Base-by-base conservation (phyloP, 2,329 filamentous ascomycete species). In the Nemania diffusa region DNA sequence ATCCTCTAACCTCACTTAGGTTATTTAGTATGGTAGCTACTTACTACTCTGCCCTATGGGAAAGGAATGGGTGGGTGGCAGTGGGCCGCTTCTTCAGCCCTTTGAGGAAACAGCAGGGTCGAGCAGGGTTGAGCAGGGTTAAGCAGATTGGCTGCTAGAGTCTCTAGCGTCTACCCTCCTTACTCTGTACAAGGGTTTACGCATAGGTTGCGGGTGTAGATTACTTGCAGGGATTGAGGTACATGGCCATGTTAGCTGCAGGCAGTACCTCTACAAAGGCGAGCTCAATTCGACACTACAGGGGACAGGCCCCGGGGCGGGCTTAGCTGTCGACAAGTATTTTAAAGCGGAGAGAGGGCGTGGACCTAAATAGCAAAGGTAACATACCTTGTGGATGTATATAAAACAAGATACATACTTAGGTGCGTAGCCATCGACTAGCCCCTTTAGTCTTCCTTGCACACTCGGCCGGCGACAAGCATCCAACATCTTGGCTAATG, bases 31-130 rank as follows among this genome's bases (percentile, higher is more conserved):
- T 24, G 24, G 52, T 15, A 44, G n/a, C 46, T 58, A 57, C 46
- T 57, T 40, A 20, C 26, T 53, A 5, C 65, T 70, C 68, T 62
- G 68, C 68, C 68, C 68, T 70, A 70, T 70, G 68, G 40, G 62
- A 42, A 62, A 53, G 58, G 48, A 26, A 57, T 60, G 50, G 65
- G 59, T 61, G 51, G 65, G 59, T 37, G 37, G 52, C 13, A 34
- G 53, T 63, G 65, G 65, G 48, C 48, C 48, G 24, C 48, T 60
- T 67, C 59, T 63, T 70, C 68, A 70, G 68, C 68, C 68, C 69
- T 71, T 66, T 68, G 55, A 65, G 64, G 51, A 53, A 37, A 60
- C 58, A 27, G 37, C 46, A 50, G 44, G 44, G 48, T 17, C 48
- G 48, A 51, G 24, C 62, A 64, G 58, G 24, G 27, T 44, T 20